Evolutionary conservation across 371 early-diverging fungal species (phyloP).

Genomic region (Chytridium lagenaria): DNA sequence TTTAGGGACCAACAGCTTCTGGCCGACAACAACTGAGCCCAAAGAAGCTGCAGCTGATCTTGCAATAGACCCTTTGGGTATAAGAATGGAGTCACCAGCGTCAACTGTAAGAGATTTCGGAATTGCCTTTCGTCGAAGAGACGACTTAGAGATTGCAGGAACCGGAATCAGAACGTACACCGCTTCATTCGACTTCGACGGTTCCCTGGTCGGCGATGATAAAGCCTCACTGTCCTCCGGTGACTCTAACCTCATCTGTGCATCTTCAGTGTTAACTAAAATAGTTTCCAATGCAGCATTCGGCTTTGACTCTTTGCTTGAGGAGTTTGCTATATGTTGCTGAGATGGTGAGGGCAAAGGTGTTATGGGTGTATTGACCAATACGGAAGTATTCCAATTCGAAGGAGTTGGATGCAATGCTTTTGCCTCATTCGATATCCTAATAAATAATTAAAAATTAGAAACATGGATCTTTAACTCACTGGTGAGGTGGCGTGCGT

Average conservation of each 20-base stretch:
- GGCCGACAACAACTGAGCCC: neutral
- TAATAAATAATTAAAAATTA: neutral
- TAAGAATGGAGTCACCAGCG: neutral
- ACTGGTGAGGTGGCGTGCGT: neutral
- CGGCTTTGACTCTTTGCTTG: neutral
- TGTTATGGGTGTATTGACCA: neutral
- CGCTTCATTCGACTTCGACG: too few relatives aligned
- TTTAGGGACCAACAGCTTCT: neutral
- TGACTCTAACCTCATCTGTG: too few relatives aligned
- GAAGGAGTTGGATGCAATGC: neutral
- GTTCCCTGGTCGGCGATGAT: too few relatives aligned
- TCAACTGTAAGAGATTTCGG: conserved; percentile 2
- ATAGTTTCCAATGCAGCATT: too few relatives aligned
- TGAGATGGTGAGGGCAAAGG: conserved; percentile 12
- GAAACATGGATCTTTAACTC: neutral
- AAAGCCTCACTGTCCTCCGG: too few relatives aligned
- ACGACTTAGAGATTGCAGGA: conserved; percentile 8
- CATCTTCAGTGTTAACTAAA: too few relatives aligned
- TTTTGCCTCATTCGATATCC: neutral
- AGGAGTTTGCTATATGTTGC: neutral
- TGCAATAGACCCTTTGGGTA: neutral
- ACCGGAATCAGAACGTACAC: conserved; percentile 10
- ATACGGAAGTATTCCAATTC: neutral
- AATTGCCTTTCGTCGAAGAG: neutral
- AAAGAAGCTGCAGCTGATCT: too few relatives aligned